Base-by-base conservation (phyloP, 805 yeast species). In the Tetrapisispora arboricola region DNA sequence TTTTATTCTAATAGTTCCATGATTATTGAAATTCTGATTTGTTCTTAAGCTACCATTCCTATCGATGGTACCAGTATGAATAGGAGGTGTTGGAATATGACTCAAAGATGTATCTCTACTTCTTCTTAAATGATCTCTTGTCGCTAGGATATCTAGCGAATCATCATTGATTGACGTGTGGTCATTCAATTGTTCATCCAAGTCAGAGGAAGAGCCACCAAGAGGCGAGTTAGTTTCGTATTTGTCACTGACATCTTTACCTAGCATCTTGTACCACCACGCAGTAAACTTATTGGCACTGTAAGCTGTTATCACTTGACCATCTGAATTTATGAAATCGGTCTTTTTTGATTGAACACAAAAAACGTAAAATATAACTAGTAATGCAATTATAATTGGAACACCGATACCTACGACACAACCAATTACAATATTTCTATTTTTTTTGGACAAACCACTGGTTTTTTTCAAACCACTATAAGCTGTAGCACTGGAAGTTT, bases 331-430 rank as follows among this genome's bases (percentile, higher is more conserved):
- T 36, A 61, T 57, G 41, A 57, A 61, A 39, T 60, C 58, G 15
- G 60, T 52, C 38, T 54, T 54, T 34, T 49, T 57, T 4, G 62
- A 49, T 38, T 49, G 52, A 20, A 61, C 45, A 39, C 60, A 60
- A 43, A 48, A 54, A 38, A 54, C 44, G 38, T 61, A 61, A 3
- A 59, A 35, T n/a, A 58, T 26, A 7, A 56, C 41, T 4, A 46
- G 38, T 3, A 47, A 41, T 3, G 50, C 49, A 1, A 62, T 31
- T 2, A 78, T 55, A 0, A 73, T 47, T 2, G 88, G 84, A 1
- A 78, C 76, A 39, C 84, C 84, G 12, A 82, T 71, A 41, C 87
- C 87, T 6, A 80, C 80, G 22, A 76, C 80, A 44, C 79, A 78
- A 30, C 87, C 87, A 39, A 79, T 70, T 19, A 80, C 75, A 27